Evolutionary conservation across 805 yeast genomes (phyloP).

Genomic region (Tetrapisispora arboricola): DNA sequence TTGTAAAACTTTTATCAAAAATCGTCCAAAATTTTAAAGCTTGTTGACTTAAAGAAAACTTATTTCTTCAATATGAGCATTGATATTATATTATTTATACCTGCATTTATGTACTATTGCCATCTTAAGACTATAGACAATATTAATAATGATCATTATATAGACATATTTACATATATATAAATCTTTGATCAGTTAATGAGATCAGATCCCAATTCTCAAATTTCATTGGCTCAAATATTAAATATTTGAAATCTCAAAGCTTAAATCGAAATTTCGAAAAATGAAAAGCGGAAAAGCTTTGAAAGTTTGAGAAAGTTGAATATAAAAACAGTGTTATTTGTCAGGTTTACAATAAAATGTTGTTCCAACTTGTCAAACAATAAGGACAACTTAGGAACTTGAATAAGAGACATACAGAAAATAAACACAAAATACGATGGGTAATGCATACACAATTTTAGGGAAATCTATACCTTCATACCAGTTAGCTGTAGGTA

Average conservation of each 20-base stretch:
- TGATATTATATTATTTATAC: no score
- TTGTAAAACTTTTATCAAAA: background rate
- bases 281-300: no score
- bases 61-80: no score
- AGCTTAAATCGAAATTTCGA: no score
- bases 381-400: no score
- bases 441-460: slow-evolving; percentile 76
- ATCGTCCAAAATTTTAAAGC: background rate
- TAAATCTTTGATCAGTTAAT: background rate
- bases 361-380: no score
- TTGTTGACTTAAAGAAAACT: no score
- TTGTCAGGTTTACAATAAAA: no score
- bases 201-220: background rate
- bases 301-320: no score
- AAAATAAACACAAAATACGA: background rate
- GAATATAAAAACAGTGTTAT: background rate
- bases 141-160: background rate
- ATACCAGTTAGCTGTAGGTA: slow-evolving; percentile 75
- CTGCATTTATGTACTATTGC: no score
- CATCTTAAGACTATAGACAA: background rate
- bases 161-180: no score
- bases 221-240: background rate
- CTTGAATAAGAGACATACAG: background rate
- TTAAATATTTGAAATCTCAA: no score
- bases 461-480: slow-evolving; percentile 79